Percentiles rank a stretch among this genome's conserved stretches.
Conservation (phyloP, 2,329 filamentous ascomycete species). For the Colletotrichum zoysiae region DNA sequence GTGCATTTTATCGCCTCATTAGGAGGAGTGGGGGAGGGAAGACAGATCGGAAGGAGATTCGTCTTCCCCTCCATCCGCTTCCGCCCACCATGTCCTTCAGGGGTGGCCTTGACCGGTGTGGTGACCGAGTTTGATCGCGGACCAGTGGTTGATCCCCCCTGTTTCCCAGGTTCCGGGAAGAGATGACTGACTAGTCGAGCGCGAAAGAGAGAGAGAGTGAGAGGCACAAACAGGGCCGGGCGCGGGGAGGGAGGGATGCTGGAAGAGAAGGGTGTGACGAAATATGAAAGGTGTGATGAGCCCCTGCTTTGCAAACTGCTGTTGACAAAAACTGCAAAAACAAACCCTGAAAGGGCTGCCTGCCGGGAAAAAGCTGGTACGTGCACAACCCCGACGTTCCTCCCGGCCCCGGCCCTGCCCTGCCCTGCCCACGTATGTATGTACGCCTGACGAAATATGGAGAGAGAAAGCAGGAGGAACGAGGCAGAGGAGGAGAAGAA, state of each 20-base stretch:
- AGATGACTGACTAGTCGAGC: slow-evolving; percentile 20
- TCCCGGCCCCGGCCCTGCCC: slow-evolving; percentile 1
- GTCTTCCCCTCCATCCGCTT: background rate
- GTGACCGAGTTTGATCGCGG: slow-evolving; percentile 25
- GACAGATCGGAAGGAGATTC: slow-evolving; percentile 28
- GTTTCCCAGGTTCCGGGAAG: slow-evolving; percentile 37
- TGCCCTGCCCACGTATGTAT: background rate
- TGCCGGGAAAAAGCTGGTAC: slow-evolving; percentile 24
- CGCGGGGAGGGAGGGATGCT: background rate
- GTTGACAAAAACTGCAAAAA: background rate
- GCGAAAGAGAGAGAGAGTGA: background rate
- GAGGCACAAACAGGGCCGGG: background rate
- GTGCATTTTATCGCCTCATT: slow-evolving; percentile 22
- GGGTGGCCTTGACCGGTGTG: slow-evolving; percentile 34
- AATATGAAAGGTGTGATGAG: slow-evolving; percentile 18
- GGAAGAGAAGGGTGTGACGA: slow-evolving; percentile 20
- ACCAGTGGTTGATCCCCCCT: slow-evolving; percentile 21
- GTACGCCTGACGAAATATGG: background rate
- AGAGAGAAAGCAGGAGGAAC: background rate
- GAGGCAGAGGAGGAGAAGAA: background rate
- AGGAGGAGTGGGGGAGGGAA: slow-evolving; percentile 14
- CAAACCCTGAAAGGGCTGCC: slow-evolving; percentile 27
- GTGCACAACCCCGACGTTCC: slow-evolving; percentile 27
- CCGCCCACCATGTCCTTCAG: background rate
- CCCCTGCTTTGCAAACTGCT: slow-evolving; percentile 24